Percentiles rank a stretch among this genome's conserved stretches.
These are phyloP conservation scores for Candida tibetensis DNA, from an alignment of 805 yeast genomes.

Conservation along the genomic window DNA sequence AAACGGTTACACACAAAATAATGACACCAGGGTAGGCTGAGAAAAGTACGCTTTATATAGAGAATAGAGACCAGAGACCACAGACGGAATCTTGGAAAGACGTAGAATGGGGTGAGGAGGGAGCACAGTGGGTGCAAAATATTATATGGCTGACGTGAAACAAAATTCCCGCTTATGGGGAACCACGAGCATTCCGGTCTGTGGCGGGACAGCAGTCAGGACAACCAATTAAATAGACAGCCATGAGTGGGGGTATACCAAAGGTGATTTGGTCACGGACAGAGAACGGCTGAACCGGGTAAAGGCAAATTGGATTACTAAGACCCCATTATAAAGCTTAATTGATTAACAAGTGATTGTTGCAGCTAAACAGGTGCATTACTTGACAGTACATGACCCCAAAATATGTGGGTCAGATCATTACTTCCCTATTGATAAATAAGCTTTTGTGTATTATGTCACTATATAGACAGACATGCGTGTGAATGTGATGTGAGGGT, in stretches of 20 bases:
- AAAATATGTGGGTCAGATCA: neutral
- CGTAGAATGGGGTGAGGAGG: too few relatives aligned
- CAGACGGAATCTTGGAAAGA: too few relatives aligned
- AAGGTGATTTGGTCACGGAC: too few relatives aligned
- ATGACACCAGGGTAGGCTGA: too few relatives aligned
- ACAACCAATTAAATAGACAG: too few relatives aligned
- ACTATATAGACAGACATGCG: neutral
- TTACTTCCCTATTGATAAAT: neutral
- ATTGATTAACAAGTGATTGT: neutral
- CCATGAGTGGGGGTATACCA: too few relatives aligned
- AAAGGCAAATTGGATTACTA: neutral
- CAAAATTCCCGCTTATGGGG: neutral
- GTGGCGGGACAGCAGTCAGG: too few relatives aligned
- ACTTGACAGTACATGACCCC: neutral
- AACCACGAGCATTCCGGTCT: too few relatives aligned
- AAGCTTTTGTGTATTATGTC: neutral
- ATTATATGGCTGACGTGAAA: neutral
- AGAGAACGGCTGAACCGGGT: neutral
- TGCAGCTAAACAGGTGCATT: neutral
- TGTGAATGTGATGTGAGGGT: too few relatives aligned
- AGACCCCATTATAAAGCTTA: neutral
- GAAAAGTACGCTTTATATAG: too few relatives aligned
- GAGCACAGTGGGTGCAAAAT: neutral
- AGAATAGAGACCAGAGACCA: too few relatives aligned
- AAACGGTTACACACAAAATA: too few relatives aligned